These are phyloP conservation scores for Blepharisma undulans DNA, from an alignment of 169 alveolate genomes.

Conservation along the genomic window DNA sequence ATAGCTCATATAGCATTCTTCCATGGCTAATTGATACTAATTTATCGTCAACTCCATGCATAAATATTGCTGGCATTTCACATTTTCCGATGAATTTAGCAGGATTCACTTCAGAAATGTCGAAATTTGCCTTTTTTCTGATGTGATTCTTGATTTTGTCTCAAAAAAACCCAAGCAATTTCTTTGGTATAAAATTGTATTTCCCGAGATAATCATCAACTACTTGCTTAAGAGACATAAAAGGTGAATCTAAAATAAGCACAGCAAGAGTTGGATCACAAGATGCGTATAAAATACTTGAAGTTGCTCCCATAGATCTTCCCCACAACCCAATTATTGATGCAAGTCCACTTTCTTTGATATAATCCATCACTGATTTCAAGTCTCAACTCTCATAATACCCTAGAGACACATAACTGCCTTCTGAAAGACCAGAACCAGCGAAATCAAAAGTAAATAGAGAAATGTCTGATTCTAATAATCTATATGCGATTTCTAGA, in stretches of 20 bases:
- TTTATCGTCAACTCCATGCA: conserved; percentile 30
- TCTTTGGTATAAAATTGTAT: conserved; percentile 3
- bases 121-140: conserved; percentile 64
- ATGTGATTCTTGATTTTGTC: conserved; percentile 63
- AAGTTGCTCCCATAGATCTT: conserved; percentile 80
- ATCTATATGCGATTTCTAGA: not conserved
- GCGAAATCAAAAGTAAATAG: conserved; percentile 79
- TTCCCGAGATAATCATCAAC: not conserved
- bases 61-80: conserved; percentile 33
- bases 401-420: conserved; percentile 82
- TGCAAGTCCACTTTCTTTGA: conserved; percentile 53
- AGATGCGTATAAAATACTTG: conserved; percentile 45
- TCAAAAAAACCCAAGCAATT: not conserved
- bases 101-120: conserved; percentile 67
- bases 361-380: conserved; percentile 60
- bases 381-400: conserved; percentile 80
- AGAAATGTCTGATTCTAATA: not conserved
- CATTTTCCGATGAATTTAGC: conserved; percentile 52
- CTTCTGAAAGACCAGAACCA: conserved; percentile 86
- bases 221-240: not conserved
- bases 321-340: conserved; percentile 80
- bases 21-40: conserved; percentile 6
- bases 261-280: not conserved
- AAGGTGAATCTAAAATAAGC: conserved; percentile 38
- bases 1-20: not conserved